phyloP scores from a whole-genome alignment of 2,329 filamentous ascomycete species.

The Aureobasidium vineae region DNA sequence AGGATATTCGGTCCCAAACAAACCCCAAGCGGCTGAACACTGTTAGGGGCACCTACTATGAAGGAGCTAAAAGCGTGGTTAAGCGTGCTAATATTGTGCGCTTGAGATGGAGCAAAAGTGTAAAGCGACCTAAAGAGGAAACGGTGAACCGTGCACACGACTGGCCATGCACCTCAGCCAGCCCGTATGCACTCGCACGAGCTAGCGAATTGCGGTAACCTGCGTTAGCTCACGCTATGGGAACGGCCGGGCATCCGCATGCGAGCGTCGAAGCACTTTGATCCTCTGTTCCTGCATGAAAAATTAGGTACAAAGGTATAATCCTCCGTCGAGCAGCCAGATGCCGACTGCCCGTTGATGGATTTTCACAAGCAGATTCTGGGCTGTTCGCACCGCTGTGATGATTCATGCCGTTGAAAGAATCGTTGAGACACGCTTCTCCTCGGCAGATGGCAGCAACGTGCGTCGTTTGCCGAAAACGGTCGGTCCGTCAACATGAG shows the following conservation, averaged over 20 bases:
- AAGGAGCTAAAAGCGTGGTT: slow-evolving; percentile 17
- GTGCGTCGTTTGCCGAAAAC: slow-evolving; percentile 15
- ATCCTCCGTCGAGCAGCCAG: background rate
- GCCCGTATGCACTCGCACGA: background rate
- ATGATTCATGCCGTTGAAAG: slow-evolving; percentile 4
- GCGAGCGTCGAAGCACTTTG: background rate
- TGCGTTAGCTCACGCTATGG: slow-evolving; percentile 11
- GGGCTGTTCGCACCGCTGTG: background rate
- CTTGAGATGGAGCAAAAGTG: background rate
- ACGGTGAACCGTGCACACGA: slow-evolving; percentile 1
- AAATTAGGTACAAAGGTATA: background rate
- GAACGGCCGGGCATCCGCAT: background rate
- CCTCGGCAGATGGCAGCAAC: slow-evolving; percentile 3
- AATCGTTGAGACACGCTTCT: background rate
- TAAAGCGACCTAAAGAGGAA: slow-evolving; percentile 22
- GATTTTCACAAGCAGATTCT: background rate
- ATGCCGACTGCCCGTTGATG: background rate
- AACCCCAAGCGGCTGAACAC: slow-evolving; percentile 20
- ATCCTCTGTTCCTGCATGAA: slow-evolving; percentile 19
- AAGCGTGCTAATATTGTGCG: slow-evolving; percentile 14
- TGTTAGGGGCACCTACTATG: slow-evolving; percentile 7
- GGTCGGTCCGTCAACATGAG: background rate
- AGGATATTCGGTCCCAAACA: background rate
- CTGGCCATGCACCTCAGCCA: slow-evolving; percentile 15
- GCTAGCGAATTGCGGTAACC: slow-evolving; percentile 9